Evolutionary conservation across 164 flowering plant genomes (phyloP), one percentile per base, ranked within the genome.

Genomic region (Tetrastigma voinierianum): DNA sequence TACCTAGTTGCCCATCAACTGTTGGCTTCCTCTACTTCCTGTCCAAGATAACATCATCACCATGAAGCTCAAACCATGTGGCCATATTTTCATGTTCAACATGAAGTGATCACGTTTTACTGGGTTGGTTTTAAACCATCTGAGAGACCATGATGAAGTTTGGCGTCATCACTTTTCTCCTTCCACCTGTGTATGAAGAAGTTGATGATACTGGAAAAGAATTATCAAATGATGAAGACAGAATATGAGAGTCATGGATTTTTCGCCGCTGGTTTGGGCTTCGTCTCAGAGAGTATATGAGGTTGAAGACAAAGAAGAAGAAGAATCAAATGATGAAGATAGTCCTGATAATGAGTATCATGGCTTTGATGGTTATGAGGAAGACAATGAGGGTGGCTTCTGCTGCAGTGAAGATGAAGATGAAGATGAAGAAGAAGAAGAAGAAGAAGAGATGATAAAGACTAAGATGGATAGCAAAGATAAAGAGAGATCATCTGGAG

Each of bases 351-450:
- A 47, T 19, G 66, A 24, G 1, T 47, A 54, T 48, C 68, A 73
- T 66, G 76, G 63, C 25, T 64, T 55, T 60, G 73, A 73, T 47
- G 61, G 58, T 0, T 72, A 74, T 46, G 65, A 76, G 18, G 79
- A 66, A 14, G 69, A 52, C 16, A 55, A 67, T n/a, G 74, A 71
- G 14, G 51, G 52, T 14, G 68, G 65, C 17, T 12, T 18, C 0
- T 46, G 40, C 17, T 12, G 23, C 0, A 51, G 40, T 21, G 62
- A 53, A 51, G 70, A 57, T 20, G 65, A 61, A 25, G 51, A 54
- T 11, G 6, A 46, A 15, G 54, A 51, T 23, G 67, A 68, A 1
- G 40, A 18, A 25, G 57, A n/a, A n/a, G n/a, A n/a, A n/a, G n/a
- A n/a, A n/a, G n/a, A n/a, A n/a, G n/a, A n/a, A n/a, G n/a, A n/a